Conservation (phyloP, 2,329 filamentous ascomycete species). For the Arthrinium phaeospermum region DNA sequence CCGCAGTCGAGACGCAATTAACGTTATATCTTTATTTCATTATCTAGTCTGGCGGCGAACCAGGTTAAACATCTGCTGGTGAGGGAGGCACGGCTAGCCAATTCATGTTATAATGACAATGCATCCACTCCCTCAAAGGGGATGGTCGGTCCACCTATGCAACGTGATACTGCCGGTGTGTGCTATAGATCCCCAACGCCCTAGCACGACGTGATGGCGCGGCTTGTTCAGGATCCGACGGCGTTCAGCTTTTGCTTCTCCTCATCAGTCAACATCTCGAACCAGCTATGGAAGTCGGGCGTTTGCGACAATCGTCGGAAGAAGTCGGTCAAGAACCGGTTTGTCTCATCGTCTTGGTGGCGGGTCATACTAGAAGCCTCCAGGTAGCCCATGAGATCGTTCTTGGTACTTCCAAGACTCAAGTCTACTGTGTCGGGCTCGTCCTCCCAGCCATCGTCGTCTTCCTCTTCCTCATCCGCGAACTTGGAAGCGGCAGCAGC, state of each 20-base stretch:
- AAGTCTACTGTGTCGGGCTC: slow-evolving; percentile 79
- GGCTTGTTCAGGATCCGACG: neutral
- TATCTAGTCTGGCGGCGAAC: neutral
- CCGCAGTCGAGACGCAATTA: neutral
- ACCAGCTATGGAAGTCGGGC: slow-evolving; percentile 63
- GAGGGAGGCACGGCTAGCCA: neutral
- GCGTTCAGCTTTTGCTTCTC: slow-evolving; percentile 61
- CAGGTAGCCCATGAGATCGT: slow-evolving; percentile 80
- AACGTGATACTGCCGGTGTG: neutral
- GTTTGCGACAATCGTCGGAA: slow-evolving; percentile 67
- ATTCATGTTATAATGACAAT: too few relatives aligned
- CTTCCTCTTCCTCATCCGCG: slow-evolving; percentile 64
- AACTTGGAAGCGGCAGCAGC: slow-evolving; percentile 66
- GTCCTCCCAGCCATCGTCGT: slow-evolving; percentile 89
- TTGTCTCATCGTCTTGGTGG: slow-evolving; percentile 87
- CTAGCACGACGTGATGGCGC: neutral
- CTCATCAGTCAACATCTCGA: slow-evolving; percentile 57
- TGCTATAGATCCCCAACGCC: neutral
- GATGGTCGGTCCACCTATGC: neutral
- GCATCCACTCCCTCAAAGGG: neutral
- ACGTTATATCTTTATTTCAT: neutral
- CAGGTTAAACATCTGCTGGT: neutral
- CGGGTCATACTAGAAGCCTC: slow-evolving; percentile 62
- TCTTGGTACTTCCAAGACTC: slow-evolving; percentile 69
- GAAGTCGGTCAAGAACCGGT: slow-evolving; percentile 82